These are phyloP conservation scores for Triticum dicoccoides DNA, from an alignment of 176 grass and related monocot species.

Conservation along the genomic window DNA sequence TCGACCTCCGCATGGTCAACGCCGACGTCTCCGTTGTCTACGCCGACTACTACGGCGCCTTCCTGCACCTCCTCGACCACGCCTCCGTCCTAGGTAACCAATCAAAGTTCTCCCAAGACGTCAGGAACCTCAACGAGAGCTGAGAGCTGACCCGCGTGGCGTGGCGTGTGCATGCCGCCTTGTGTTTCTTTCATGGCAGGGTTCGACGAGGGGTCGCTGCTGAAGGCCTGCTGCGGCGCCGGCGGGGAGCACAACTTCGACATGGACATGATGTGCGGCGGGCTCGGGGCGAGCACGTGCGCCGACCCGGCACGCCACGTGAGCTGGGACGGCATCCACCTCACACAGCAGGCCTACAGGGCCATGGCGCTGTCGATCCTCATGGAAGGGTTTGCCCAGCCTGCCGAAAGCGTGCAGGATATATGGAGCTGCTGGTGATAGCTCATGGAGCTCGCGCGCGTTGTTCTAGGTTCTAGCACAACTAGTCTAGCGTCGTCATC, in stretches of 20 bases:
- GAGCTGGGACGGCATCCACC: slow-evolving; percentile 92
- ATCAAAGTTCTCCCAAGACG: not conserved
- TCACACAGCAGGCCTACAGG: slow-evolving; percentile 80
- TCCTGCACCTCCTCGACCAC: slow-evolving; percentile 63
- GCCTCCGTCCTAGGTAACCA: slow-evolving; percentile 41
- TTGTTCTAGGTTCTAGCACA: not conserved
- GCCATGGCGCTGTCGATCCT: slow-evolving; percentile 65
- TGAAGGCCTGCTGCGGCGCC: slow-evolving; percentile 62
- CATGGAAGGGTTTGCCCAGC: slow-evolving; percentile 69
- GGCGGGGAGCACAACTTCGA: slow-evolving; percentile 67
- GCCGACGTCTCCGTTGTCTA: slow-evolving; percentile 56
- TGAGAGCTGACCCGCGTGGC: not conserved
- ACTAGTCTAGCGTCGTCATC: not conserved
- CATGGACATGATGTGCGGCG: slow-evolving; percentile 62
- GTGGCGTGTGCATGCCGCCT: not conserved
- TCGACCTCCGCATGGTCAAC: slow-evolving; percentile 44
- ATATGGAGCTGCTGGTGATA: slow-evolving; percentile 64
- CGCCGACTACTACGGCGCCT: slow-evolving; percentile 84
- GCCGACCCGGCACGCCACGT: slow-evolving; percentile 43
- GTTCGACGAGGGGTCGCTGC: slow-evolving; percentile 51
- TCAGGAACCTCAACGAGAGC: not conserved
- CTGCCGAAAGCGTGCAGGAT: slow-evolving; percentile 46
- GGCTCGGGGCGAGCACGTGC: slow-evolving; percentile 35
- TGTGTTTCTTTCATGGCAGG: slow-evolving; percentile 20
- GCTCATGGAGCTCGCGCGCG: no score